Conservation (phyloP, 805 yeast species). For the Cyberlindnera samutprakarnensis region DNA sequence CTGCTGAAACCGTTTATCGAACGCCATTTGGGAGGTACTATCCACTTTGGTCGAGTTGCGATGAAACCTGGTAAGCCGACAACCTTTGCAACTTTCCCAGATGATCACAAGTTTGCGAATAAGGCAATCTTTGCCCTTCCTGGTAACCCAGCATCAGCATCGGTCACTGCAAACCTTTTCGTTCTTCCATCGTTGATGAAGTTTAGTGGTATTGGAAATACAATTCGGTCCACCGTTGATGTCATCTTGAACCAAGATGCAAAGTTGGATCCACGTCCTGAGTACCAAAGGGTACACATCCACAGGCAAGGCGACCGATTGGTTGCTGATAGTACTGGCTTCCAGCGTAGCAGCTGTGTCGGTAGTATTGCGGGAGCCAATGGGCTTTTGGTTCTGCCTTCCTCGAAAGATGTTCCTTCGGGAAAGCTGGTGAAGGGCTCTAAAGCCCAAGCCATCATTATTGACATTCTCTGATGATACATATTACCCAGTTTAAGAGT, state of each 20-base stretch:
- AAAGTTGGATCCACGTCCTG: conserved; percentile 41
- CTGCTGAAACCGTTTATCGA: conserved; percentile 42
- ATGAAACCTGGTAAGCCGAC: conserved; percentile 58
- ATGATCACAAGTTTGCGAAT: conserved; percentile 9
- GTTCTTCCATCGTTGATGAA: conserved; percentile 37
- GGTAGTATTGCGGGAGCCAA: conserved; percentile 41
- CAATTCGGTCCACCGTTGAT: no score
- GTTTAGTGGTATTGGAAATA: conserved; percentile 26
- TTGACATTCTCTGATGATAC: conserved; percentile 19
- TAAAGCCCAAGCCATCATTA: conserved; percentile 21
- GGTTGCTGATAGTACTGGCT: conserved; percentile 38
- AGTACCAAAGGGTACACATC: conserved; percentile 39
- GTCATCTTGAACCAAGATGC: conserved; percentile 27
- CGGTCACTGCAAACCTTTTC: conserved; percentile 39
- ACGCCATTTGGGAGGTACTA: conserved; percentile 30
- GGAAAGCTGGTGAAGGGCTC: conserved; percentile 15
- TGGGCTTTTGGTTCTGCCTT: conserved; percentile 37
- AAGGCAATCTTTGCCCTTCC: conserved; percentile 42
- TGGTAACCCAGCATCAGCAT: conserved; percentile 51
- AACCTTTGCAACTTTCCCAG: conserved; percentile 39
- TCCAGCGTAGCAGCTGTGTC: conserved; percentile 43
- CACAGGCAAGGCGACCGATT: conserved; percentile 23
- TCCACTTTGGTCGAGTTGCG: conserved; percentile 48
- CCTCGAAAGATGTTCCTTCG: conserved; percentile 13
- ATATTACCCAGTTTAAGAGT: no score